Evolutionary conservation across 1,284 basidiomycete genomes (phyloP), one percentile per base, ranked within the genome.

Genomic region (Lentinula novae-zelandiae): DNA sequence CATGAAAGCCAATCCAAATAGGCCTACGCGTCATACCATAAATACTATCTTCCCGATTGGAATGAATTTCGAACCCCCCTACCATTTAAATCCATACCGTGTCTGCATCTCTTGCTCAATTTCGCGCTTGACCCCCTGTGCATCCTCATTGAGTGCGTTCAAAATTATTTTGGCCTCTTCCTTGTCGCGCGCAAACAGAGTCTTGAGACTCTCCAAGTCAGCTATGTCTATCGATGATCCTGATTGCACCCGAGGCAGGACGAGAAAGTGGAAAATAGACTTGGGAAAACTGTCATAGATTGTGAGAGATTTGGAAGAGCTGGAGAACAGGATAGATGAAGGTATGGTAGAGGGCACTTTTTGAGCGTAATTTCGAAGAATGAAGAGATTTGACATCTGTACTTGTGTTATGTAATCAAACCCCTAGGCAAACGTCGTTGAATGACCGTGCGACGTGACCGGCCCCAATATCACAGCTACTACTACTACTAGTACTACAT

Each of bases 201-300:
- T 73, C 46, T 77, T 78, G 7, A 96, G 78, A 69, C 79, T 85
- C 39, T 76, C 70, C 12, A 94, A 77, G 33, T 83, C 76, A 9
- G 68, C 64, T 1, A 71, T 69, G 3, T 70, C 74, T 55, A 81
- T 57, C 22, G 60, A 68, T 55, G 61, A 64, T 66, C 57, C 67
- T 3, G 69, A 67, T 39, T 66, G 64, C 63, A 83, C 61, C 69
- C 90, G 84, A 42, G 93, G 93, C 13, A 95, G 75, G 60, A 95
- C 73, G 48, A 95, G 81, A 67, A 92, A 89, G 72, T 96, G 94
- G 71, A 92, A 95, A 58, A 83, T 86, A 1, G 90, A 82, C 76
- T 98, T 98, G 6, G 92, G 92, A 71, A 82, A 97, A 17, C 80
- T 83, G 75, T 98, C 95, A 69, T 89, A 93, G 57, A 98, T 82